A percentile compares a stretch with the other conserved stretches of the same genome.
Evolutionary conservation across 805 yeast genomes (phyloP).

Genomic region (Yamadazyma tumulicola): DNA sequence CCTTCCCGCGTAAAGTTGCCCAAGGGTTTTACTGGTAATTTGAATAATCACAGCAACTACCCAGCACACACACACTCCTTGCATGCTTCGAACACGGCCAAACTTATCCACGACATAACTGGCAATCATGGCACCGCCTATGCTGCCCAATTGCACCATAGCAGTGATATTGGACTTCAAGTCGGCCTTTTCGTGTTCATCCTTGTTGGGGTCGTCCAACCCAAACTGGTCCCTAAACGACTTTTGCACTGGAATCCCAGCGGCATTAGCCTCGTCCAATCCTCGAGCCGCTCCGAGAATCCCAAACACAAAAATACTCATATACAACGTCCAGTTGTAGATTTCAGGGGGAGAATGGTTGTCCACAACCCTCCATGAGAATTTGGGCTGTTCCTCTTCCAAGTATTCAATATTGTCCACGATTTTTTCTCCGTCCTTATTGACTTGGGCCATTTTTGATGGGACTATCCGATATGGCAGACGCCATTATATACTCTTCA

Average conservation of each 20-base stretch:
- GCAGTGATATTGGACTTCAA: constrained; percentile 51
- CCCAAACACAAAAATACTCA: constrained; percentile 49
- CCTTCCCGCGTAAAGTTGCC: constrained; percentile 55
- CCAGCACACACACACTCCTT: constrained; percentile 42
- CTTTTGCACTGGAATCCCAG: constrained; percentile 43
- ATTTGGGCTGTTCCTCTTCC: constrained; percentile 3
- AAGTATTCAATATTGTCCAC: background rate
- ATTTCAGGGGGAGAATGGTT: constrained; percentile 41
- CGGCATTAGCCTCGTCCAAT: constrained; percentile 51
- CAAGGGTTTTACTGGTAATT: constrained; percentile 41
- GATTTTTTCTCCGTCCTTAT: no score
- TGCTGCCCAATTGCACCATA: constrained; percentile 57
- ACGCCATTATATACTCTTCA: no score
- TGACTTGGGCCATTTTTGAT: no score
- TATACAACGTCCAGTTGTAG: constrained; percentile 44
- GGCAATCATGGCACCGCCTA: constrained; percentile 52
- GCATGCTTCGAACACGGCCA: constrained; percentile 50
- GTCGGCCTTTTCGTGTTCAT: constrained; percentile 38
- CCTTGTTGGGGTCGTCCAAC: constrained; percentile 34
- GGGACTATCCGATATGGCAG: no score
- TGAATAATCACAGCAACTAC: constrained; percentile 46
- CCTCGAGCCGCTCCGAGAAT: constrained; percentile 56
- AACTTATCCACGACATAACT: constrained; percentile 46
- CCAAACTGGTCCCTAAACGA: constrained; percentile 44
- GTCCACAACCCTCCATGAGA: constrained; percentile 15